Percentiles rank a stretch among this genome's conserved stretches.
These are phyloP conservation scores for Trichoderma koningii DNA, from an alignment of 2,329 filamentous ascomycete genomes.

Conservation along the genomic window DNA sequence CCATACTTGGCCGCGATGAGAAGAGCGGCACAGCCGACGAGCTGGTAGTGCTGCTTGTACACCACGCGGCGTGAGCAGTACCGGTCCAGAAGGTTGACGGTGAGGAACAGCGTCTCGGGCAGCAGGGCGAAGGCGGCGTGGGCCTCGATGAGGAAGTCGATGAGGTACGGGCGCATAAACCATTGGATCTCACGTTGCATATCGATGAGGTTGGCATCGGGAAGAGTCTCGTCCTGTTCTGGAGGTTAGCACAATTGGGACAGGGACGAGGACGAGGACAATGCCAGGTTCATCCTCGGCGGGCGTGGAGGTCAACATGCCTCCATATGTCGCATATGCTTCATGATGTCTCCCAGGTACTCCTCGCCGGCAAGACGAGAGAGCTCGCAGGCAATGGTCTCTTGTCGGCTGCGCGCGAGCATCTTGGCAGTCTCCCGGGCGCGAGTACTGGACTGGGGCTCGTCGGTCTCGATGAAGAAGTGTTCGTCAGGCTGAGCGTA, in stretches of 20 bases:
- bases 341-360: constrained; percentile 91
- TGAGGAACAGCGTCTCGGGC: constrained; percentile 92
- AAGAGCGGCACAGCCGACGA: constrained; percentile 93
- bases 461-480: constrained; percentile 60
- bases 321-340: constrained; percentile 96
- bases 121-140: constrained; percentile 92
- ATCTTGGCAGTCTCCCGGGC: constrained; percentile 76
- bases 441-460: constrained; percentile 59
- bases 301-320: constrained; percentile 43
- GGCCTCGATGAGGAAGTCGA: constrained; percentile 97
- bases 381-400: constrained; percentile 84
- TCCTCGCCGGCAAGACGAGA: constrained; percentile 83
- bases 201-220: constrained; percentile 96
- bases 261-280: not conserved
- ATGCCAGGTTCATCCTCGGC: not conserved
- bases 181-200: constrained; percentile 99
- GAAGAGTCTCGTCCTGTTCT: constrained; percentile 73
- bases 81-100: constrained; percentile 92
- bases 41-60: constrained; percentile 98
- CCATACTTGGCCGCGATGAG: constrained; percentile 98
- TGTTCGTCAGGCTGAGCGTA: constrained; percentile 48
- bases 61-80: constrained; percentile 98
- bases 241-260: constrained; percentile 34
- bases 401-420: constrained; percentile 79
- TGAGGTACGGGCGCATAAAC: constrained; percentile 98